Evolutionary conservation across 1,139 yeast genomes (phyloP).

Genomic region (Geotrichum cucujoidarum): DNA sequence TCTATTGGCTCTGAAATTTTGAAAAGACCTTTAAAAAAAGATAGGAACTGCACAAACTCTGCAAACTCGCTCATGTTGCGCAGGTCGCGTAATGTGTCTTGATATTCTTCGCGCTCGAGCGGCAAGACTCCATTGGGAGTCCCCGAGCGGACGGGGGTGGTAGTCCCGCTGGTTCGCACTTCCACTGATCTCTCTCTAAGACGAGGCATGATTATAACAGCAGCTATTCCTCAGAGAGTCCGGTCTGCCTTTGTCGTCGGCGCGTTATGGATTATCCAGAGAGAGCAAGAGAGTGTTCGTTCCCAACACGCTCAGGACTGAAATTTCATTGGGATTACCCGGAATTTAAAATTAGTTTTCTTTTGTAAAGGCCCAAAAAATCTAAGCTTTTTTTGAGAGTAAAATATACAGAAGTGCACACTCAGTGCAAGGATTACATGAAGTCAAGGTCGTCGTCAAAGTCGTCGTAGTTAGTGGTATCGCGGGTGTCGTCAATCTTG

Average conservation of each 20-base stretch:
- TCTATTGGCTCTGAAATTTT: slow-evolving; percentile 25
- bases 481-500: slow-evolving; percentile 72
- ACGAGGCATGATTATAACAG: slow-evolving; percentile 9
- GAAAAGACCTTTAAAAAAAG: slow-evolving; percentile 27
- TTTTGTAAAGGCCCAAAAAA: too few species aligned
- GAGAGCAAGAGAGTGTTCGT: too few species aligned
- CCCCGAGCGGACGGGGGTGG: neutral
- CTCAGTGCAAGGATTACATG: too few species aligned
- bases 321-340: too few species aligned
- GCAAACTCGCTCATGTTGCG: slow-evolving; percentile 32
- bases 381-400: too few species aligned
- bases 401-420: too few species aligned
- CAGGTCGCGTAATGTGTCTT: slow-evolving; percentile 21
- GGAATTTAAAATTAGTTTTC: too few species aligned
- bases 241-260: too few species aligned
- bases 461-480: slow-evolving; percentile 50
- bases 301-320: too few species aligned
- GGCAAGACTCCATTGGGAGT: slow-evolving; percentile 20
- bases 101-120: slow-evolving; percentile 26
- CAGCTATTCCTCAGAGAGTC: too few species aligned
- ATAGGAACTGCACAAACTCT: slow-evolving; percentile 27
- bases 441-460: slow-evolving; percentile 79
- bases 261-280: too few species aligned
- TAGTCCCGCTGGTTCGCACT: neutral
- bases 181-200: slow-evolving; percentile 1